phyloP scores from a whole-genome alignment of 495 filamentous ascomycete species.

The Neurospora tetraspora region DNA sequence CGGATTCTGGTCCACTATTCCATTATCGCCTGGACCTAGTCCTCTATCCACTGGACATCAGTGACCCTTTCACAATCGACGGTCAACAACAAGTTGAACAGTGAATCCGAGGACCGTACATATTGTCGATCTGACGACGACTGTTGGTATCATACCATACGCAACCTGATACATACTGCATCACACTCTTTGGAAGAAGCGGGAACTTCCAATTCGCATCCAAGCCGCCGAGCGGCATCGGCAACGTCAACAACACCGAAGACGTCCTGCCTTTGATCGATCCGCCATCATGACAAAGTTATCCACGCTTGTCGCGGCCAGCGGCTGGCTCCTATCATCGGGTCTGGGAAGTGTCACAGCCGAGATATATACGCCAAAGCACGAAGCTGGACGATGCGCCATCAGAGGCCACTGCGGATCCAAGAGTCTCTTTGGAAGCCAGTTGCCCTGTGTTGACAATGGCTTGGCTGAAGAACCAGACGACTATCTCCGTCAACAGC shows the following conservation, averaged over 20 bases:
- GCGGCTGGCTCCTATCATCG: slow-evolving; percentile 25
- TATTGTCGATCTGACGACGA: neutral
- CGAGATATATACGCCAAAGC: slow-evolving; percentile 46
- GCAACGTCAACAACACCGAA: neutral
- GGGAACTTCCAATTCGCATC: neutral
- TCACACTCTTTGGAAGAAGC: neutral
- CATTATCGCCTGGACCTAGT: neutral
- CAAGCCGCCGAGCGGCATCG: slow-evolving; percentile 22
- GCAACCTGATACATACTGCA: neutral
- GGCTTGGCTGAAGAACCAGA: slow-evolving; percentile 65
- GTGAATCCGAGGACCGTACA: neutral
- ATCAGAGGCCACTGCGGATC: slow-evolving; percentile 87
- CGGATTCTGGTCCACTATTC: neutral
- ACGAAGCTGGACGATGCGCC: slow-evolving; percentile 84
- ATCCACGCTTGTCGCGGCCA: slow-evolving; percentile 23
- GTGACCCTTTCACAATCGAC: neutral
- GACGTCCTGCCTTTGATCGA: neutral
- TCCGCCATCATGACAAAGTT: slow-evolving; percentile 19
- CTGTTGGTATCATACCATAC: neutral
- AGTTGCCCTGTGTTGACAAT: slow-evolving; percentile 93
- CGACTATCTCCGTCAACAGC: slow-evolving; percentile 54
- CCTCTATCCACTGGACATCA: neutral
- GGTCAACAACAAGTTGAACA: neutral
- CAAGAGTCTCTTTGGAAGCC: slow-evolving; percentile 73
- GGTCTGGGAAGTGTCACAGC: slow-evolving; percentile 20